Base-by-base conservation (phyloP, 257 asterid genomes). In the Fraxinus americana region DNA sequence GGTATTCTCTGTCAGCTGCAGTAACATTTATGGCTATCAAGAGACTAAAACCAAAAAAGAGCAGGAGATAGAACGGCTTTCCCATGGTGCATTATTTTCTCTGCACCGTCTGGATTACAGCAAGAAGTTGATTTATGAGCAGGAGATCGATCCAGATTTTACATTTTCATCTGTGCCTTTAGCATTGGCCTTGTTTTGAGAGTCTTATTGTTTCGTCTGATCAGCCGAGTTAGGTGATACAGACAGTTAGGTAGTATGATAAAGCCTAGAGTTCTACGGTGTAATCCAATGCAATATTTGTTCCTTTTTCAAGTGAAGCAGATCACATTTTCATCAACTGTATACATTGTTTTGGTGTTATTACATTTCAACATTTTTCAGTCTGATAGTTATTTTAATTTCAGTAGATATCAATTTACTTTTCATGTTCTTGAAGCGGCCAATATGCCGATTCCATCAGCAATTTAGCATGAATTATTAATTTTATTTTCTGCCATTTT, bases 1-100 rank as follows among this genome's bases (percentile, higher is more conserved):
- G 98, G 99, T 93, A 96, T 83, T 85, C 99, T 75, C 88, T 96
- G 43, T 96, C 98, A n/a, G 97, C 94, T 67, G 98, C 99, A 45
- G 97, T 96, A 63, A 91, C 97, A 14, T 90, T 85, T 84, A 93
- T 96, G 98, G 99, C 99, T 75, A 78, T 85, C 75, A 90, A 89
- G 87, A 92, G 97, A 83, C 88, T 96, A 36, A 88, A 89, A 76
- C 90, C 89, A 2, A 85, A 80, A 84, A 85, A 82, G 86, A 87
- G 75, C 78, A 79, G 85, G 83, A 80, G 90, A 83, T 91, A 84
- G 87, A 27, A 41, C 21, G 29, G 7, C 65, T 54, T 19, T 1
- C 25, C 25, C 7, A 0, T 14, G 5, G 23, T 13, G 59, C 61
- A 50, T n/a, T 57, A 57, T 23, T 12, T 74, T 21, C 16, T n/a